Conservation (phyloP, 306 rosid species). For the Citrullus mucosospermus region DNA sequence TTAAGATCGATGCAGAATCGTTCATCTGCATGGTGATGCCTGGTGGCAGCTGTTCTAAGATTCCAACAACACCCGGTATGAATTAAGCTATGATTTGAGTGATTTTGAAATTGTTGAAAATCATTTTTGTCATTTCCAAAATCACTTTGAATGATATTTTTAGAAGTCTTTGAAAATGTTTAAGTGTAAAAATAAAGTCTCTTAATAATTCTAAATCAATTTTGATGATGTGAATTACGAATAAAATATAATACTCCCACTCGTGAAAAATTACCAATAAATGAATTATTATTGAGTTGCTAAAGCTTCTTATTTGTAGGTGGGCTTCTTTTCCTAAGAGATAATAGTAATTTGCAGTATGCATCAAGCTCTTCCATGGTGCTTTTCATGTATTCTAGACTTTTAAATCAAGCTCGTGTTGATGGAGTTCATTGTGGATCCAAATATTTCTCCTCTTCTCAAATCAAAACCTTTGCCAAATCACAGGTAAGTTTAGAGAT, state of each 20-base stretch:
- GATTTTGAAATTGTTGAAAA: no score
- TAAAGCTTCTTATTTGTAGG: slow-evolving; percentile 22
- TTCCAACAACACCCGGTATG: slow-evolving; percentile 54
- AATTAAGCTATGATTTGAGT: no score
- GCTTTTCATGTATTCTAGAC: slow-evolving; percentile 46
- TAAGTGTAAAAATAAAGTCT: no score
- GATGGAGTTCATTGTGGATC: slow-evolving; percentile 59
- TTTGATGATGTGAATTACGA: no score
- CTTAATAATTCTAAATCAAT: no score
- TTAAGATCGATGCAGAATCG: slow-evolving; percentile 44
- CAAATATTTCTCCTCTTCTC: slow-evolving; percentile 30
- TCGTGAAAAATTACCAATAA: no score
- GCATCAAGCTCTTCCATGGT: slow-evolving; percentile 51
- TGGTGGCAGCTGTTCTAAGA: slow-evolving; percentile 52
- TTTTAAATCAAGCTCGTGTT: slow-evolving; percentile 25
- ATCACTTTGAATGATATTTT: no score
- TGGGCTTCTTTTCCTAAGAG: slow-evolving; percentile 62
- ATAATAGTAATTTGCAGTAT: slow-evolving; percentile 65
- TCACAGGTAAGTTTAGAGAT: slow-evolving; percentile 30
- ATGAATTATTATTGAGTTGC: no score
- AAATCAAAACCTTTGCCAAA: slow-evolving; percentile 53
- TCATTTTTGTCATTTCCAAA: no score
- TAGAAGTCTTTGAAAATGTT: no score
- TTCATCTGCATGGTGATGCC: slow-evolving; percentile 70
- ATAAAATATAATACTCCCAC: no score